Percentiles rank a stretch among this genome's conserved stretches.
phyloP scores from a whole-genome alignment of 306 rosid genomes.

The Fragaria vesca region DNA sequence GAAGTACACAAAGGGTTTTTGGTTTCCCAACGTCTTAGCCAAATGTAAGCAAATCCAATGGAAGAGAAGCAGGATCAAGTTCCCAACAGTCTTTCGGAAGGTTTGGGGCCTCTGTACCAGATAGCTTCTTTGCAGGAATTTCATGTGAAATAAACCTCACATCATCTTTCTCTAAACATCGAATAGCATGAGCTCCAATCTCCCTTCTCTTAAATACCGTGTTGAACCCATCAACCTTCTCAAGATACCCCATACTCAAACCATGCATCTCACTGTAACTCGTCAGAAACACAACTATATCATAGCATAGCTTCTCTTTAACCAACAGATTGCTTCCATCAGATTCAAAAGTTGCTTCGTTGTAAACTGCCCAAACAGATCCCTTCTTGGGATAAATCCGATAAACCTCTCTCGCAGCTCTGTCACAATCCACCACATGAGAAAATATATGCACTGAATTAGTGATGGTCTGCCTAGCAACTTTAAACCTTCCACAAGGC shows the following conservation, averaged over 20 bases:
- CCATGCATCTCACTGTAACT: constrained; percentile 69
- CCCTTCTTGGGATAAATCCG: constrained; percentile 86
- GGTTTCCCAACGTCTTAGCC: constrained; percentile 17
- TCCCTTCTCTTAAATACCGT: constrained; percentile 78
- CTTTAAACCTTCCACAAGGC: constrained; percentile 82
- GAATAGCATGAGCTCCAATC: constrained; percentile 64
- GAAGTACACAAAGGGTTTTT: constrained; percentile 13
- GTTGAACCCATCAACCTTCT: constrained; percentile 83
- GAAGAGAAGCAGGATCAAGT: constrained; percentile 97
- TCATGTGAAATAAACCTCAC: constrained; percentile 70
- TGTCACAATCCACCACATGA: constrained; percentile 70
- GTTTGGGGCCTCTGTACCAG: constrained; percentile 53
- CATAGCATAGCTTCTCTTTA: constrained; percentile 46
- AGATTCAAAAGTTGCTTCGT: constrained; percentile 37
- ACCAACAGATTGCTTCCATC: constrained; percentile 37
- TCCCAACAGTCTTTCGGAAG: constrained; percentile 78
- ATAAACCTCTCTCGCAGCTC: constrained; percentile 61
- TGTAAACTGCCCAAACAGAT: constrained; percentile 84
- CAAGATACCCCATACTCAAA: constrained; percentile 80
- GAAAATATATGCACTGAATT: constrained; percentile 70
- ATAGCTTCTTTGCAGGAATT: constrained; percentile 74
- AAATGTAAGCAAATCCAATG: constrained; percentile 59
- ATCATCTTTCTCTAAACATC: constrained; percentile 54
- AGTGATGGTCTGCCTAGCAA: constrained; percentile 45
- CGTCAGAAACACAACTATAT: constrained; percentile 67